Evolutionary conservation across 2,329 filamentous ascomycete genomes (phyloP).

Genomic region (Tolypocladium nubicola): DNA sequence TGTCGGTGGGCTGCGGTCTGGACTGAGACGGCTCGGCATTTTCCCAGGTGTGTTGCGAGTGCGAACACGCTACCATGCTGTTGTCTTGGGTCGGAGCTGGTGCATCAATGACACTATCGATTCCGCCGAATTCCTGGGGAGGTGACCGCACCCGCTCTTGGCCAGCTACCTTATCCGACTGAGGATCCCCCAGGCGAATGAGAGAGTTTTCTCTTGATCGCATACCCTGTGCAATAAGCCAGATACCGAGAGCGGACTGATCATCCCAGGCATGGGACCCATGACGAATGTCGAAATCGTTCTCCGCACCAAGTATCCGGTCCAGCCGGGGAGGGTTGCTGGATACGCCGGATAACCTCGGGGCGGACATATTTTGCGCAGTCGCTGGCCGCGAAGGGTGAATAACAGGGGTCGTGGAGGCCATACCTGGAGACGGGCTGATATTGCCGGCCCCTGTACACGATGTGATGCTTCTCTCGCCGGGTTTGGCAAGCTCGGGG

Average conservation of each 20-base stretch:
- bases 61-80: neutral
- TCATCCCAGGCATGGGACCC: constrained; percentile 20
- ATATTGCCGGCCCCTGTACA: neutral
- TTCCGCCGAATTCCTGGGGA: constrained; percentile 3
- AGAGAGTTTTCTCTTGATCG: constrained; percentile 15
- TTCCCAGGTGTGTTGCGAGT: neutral
- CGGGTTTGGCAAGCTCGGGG: neutral
- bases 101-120: constrained; percentile 6
- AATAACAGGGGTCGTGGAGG: neutral
- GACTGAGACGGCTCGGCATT: neutral
- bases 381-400: neutral
- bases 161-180: neutral
- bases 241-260: constrained; percentile 23
- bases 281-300: constrained; percentile 17
- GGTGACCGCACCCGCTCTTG: neutral
- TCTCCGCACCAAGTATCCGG: constrained; percentile 9
- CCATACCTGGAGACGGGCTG: neutral
- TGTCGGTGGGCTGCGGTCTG: neutral
- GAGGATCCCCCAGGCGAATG: constrained; percentile 6
- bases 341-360: constrained; percentile 2
- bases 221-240: constrained; percentile 25
- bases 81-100: constrained; percentile 1
- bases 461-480: neutral
- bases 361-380: neutral
- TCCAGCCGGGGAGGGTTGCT: constrained; percentile 6